phyloP scores from a whole-genome alignment of 2,329 filamentous ascomycete species.

The Beauveria sp. region DNA sequence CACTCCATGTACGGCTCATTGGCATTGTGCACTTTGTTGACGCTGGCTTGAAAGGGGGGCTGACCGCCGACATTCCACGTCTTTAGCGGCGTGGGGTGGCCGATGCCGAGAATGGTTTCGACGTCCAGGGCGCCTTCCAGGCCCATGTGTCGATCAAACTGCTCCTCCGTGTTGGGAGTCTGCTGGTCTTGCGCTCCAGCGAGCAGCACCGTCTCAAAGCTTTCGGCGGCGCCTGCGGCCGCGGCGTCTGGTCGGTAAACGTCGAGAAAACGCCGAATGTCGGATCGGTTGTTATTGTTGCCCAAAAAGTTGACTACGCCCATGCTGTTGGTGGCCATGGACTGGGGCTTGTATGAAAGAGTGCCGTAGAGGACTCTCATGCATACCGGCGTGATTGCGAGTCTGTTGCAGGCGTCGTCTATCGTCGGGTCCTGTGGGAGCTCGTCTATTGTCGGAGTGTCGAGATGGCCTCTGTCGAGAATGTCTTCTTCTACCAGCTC shows the following conservation, averaged over 20 bases:
- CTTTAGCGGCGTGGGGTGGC: conserved; percentile 5
- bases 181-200: neutral
- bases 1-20: conserved; percentile 65
- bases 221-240: neutral
- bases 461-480: conserved; percentile 4
- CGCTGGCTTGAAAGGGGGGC: conserved; percentile 2
- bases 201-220: neutral
- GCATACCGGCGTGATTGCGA: conserved; percentile 8
- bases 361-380: conserved; percentile 12
- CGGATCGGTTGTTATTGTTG: conserved; percentile 13
- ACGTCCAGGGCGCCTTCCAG: conserved; percentile 3
- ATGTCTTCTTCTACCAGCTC: conserved; percentile 6
- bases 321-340: conserved; percentile 4
- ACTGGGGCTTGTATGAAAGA: neutral
- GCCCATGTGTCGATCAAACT: conserved; percentile 5
- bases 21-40: conserved; percentile 31
- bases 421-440: neutral
- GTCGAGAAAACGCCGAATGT: conserved; percentile 4
- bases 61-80: conserved; percentile 9
- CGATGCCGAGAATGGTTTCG: conserved; percentile 8
- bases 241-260: neutral
- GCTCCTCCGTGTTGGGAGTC: conserved; percentile 8
- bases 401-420: conserved; percentile 8
- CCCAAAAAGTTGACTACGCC: conserved; percentile 11
- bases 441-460: conserved; percentile 2